These are phyloP conservation scores for Raphanus sativus DNA, from an alignment of 345 rosid genomes.

Conservation along the genomic window DNA sequence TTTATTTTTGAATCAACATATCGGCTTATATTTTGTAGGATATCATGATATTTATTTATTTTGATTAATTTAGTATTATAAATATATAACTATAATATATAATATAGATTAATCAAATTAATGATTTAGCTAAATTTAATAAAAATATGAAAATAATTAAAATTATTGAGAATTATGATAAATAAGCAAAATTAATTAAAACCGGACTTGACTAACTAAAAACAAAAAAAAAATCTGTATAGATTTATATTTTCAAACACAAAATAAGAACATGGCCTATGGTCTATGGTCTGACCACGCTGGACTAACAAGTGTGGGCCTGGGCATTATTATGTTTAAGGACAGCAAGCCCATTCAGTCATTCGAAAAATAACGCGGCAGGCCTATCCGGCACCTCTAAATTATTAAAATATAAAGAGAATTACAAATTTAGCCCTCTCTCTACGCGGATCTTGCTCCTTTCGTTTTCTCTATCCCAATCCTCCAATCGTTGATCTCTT, in stretches of 20 bases:
- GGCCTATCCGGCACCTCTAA: background rate
- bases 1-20: too few species aligned
- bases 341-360: background rate
- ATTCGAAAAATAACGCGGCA: background rate
- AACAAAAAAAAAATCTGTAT: too few species aligned
- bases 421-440: constrained; percentile 22
- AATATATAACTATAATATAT: too few species aligned
- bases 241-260: background rate
- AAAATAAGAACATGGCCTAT: background rate
- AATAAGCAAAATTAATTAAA: too few species aligned
- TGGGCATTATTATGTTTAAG: background rate
- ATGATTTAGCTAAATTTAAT: too few species aligned
- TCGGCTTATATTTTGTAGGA: too few species aligned
- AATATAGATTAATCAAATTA: too few species aligned
- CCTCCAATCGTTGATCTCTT: constrained; percentile 15
- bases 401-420: background rate
- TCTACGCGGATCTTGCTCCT: background rate
- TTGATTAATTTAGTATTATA: too few species aligned
- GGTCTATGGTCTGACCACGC: background rate
- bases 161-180: too few species aligned
- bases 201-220: too few species aligned
- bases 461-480: background rate
- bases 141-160: too few species aligned
- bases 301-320: background rate
- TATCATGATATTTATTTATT: too few species aligned